Conservation (phyloP, 176 grass and related monocot species). For the Chloris gayana region DNA sequence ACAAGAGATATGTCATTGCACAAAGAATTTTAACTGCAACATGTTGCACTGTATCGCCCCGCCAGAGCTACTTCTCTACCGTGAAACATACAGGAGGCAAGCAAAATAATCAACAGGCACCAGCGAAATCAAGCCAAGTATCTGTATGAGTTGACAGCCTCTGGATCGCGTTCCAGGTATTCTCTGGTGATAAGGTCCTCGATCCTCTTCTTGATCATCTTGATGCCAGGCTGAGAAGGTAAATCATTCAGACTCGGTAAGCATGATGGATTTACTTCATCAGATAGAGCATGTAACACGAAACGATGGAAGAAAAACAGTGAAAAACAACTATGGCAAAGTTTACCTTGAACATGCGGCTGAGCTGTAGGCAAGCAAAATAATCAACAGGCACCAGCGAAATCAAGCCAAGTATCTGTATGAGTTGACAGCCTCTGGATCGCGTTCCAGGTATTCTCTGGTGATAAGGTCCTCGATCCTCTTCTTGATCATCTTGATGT, state of each 20-base stretch:
- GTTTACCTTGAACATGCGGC: slow-evolving; percentile 91
- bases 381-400: too few relatives aligned
- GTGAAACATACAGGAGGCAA: neutral
- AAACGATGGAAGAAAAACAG: too few relatives aligned
- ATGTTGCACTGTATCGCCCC: neutral
- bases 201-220: slow-evolving; percentile 79
- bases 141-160: too few relatives aligned
- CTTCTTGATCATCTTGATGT: slow-evolving; percentile 84
- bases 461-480: slow-evolving; percentile 80
- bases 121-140: too few relatives aligned
- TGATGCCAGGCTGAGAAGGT: slow-evolving; percentile 90
- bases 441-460: slow-evolving; percentile 82
- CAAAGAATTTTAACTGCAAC: neutral
- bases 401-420: slow-evolving; percentile 77
- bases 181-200: slow-evolving; percentile 81
- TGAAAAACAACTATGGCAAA: too few relatives aligned
- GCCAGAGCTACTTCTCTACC: neutral
- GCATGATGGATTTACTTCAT: too few relatives aligned
- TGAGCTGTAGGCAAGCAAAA: too few relatives aligned
- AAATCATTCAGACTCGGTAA: too few relatives aligned
- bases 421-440: slow-evolving; percentile 53
- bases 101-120: too few relatives aligned
- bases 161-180: too few relatives aligned
- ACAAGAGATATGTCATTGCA: neutral
- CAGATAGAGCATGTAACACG: too few relatives aligned